phyloP scores from a whole-genome alignment of 2,329 filamentous ascomycete genomes.

The Coniochaeta sp. region DNA sequence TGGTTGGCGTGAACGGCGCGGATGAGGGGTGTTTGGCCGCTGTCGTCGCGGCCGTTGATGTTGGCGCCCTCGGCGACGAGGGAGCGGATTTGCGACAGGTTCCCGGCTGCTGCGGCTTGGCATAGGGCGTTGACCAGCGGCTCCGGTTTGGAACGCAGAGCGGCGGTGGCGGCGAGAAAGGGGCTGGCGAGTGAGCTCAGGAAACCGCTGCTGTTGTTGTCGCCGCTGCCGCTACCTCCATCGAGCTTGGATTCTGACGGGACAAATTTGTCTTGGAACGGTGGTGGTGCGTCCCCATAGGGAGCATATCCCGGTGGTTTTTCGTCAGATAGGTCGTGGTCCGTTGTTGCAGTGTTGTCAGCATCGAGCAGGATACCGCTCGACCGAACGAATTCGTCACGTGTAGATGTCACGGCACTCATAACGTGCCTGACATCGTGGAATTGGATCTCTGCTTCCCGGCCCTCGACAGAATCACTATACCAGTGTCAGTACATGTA shows the following conservation, averaged over 20 bases:
- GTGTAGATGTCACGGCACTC: not conserved
- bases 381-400: not conserved
- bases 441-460: not conserved
- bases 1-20: slow-evolving; percentile 26
- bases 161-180: slow-evolving; percentile 27
- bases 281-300: not conserved
- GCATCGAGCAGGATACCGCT: not conserved
- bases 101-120: slow-evolving; percentile 23
- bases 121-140: slow-evolving; percentile 29
- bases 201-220: not conserved
- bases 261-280: not conserved
- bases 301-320: not conserved
- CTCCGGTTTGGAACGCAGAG: slow-evolving; percentile 25
- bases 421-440: not conserved
- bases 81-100: slow-evolving; percentile 24
- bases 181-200: not conserved
- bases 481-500: no score
- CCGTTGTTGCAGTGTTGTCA: not conserved
- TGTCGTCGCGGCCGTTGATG: slow-evolving; percentile 27
- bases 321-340: not conserved
- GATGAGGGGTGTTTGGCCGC: slow-evolving; percentile 25
- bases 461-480: no score
- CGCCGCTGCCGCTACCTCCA: not conserved
- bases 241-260: no score
- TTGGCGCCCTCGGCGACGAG: slow-evolving; percentile 27